Percentiles rank a stretch among this genome's conserved stretches.
These are phyloP conservation scores for Mallotus nudiflorus DNA, from an alignment of 345 rosid species.

Conservation along the genomic window DNA sequence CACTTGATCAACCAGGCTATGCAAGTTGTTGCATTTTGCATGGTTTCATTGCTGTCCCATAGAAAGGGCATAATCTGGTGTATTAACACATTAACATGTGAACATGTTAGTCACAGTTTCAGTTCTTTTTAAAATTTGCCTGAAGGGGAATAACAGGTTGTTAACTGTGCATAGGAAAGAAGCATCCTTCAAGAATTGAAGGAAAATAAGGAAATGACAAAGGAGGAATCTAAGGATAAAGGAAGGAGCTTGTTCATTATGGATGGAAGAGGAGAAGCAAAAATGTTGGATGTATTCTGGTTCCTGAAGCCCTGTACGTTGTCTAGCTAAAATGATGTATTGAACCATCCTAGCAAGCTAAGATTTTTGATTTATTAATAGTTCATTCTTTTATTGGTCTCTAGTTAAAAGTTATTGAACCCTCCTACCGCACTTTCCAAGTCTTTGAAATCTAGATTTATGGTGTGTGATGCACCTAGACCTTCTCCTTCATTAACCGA, in stretches of 20 bases:
- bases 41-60: no score
- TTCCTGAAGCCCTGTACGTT: slow-evolving; percentile 91
- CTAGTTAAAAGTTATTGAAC: slow-evolving; percentile 13
- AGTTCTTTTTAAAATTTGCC: no score
- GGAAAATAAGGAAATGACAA: slow-evolving; percentile 43
- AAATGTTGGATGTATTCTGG: slow-evolving; percentile 76
- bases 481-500: no score
- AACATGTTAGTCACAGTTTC: no score
- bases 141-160: no score
- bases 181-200: slow-evolving; percentile 53
- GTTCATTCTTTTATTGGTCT: slow-evolving; percentile 4
- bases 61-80: no score
- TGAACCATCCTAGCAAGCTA: neutral
- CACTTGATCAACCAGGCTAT: no score
- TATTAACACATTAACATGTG: no score
- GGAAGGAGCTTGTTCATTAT: slow-evolving; percentile 29
- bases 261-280: slow-evolving; percentile 55
- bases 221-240: slow-evolving; percentile 38
- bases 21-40: no score
- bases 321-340: slow-evolving; percentile 34
- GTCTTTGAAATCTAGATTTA: no score
- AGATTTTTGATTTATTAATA: slow-evolving; percentile 2
- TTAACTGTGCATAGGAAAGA: slow-evolving; percentile 44
- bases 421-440: no score
- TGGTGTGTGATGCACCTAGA: no score